Percentiles rank a stretch among this genome's conserved stretches.
phyloP scores from a whole-genome alignment of 768 basidiomycete genomes.

The Saitozyma sp. region DNA sequence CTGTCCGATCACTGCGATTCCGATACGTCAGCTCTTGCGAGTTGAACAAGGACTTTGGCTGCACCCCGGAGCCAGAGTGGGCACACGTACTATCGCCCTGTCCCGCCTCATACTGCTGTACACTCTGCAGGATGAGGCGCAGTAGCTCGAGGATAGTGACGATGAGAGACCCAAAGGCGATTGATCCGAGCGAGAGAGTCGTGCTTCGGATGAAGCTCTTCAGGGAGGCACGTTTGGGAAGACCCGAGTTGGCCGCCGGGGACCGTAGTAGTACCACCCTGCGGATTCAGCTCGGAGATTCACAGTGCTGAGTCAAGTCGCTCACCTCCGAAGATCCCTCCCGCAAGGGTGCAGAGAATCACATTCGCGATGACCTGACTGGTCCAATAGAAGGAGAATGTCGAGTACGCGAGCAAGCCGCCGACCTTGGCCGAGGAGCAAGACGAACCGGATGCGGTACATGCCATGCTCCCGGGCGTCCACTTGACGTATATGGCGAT shows the following conservation, averaged over 20 bases:
- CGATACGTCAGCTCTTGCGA: neutral
- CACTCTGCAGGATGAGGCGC: slow-evolving; percentile 60
- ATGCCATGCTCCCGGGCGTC: slow-evolving; percentile 69
- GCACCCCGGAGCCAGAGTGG: neutral
- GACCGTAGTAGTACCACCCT: slow-evolving; percentile 82
- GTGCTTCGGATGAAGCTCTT: slow-evolving; percentile 72
- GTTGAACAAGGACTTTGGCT: neutral
- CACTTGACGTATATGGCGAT: slow-evolving; percentile 73
- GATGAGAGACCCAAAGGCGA: slow-evolving; percentile 80
- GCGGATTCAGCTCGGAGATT: slow-evolving; percentile 4
- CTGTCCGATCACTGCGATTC: slow-evolving; percentile 63
- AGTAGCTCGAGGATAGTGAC: slow-evolving; percentile 76
- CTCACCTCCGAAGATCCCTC: slow-evolving; percentile 67
- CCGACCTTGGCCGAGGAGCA: slow-evolving; percentile 76
- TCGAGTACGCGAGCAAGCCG: slow-evolving; percentile 73
- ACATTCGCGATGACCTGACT: slow-evolving; percentile 80
- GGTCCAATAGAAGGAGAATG: slow-evolving; percentile 83
- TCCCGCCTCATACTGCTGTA: slow-evolving; percentile 47
- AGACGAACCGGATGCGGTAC: slow-evolving; percentile 56
- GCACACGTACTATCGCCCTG: slow-evolving; percentile 45
- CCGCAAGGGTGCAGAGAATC: slow-evolving; percentile 73
- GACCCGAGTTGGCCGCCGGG: slow-evolving; percentile 65
- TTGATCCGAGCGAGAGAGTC: slow-evolving; percentile 76
- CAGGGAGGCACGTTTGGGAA: slow-evolving; percentile 69
- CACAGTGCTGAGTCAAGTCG: neutral